Conservation (phyloP, 1,139 yeast species). For the Starmera stellimalicola region DNA sequence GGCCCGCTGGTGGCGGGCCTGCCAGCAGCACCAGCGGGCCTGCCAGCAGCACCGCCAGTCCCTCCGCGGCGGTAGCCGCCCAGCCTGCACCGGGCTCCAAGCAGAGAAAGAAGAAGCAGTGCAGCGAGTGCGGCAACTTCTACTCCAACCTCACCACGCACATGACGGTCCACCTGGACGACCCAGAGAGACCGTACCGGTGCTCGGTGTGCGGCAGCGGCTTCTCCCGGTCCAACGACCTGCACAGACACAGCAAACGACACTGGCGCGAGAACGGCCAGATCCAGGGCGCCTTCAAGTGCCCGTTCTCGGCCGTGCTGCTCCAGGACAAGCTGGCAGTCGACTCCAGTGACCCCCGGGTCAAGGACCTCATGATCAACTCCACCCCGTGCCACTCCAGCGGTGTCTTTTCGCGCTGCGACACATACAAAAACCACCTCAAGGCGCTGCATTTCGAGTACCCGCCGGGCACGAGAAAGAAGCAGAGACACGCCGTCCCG, state of each 20-base stretch:
- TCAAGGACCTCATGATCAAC: conserved; percentile 2
- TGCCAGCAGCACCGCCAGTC: no score
- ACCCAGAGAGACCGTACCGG: conserved; percentile 65
- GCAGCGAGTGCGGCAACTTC: conserved; percentile 69
- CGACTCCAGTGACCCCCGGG: conserved; percentile 2
- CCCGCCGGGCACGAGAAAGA: conserved; percentile 80
- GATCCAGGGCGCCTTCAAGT: conserved; percentile 33
- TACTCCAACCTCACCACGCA: conserved; percentile 83
- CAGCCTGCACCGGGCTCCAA: no score
- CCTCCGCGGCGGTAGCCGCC: neutral
- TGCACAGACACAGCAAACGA: conserved; percentile 73
- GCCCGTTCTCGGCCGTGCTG: conserved; percentile 27
- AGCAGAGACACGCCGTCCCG: conserved; percentile 53
- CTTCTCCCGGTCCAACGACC: conserved; percentile 81
- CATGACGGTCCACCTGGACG: conserved; percentile 69
- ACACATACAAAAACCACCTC: conserved; percentile 83
- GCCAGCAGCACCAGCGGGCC: no score
- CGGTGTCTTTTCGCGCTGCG: conserved; percentile 82
- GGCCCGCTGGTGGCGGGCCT: no score
- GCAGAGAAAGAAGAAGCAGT: conserved; percentile 70
- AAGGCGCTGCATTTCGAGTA: conserved; percentile 86
- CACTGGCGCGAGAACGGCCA: conserved; percentile 52
- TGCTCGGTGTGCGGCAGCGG: conserved; percentile 77
- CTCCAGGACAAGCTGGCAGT: conserved; percentile 8
- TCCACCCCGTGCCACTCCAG: conserved; percentile 55